Evolutionary conservation across 257 asterid species (phyloP).

Genomic region (Petrea volubilis): DNA sequence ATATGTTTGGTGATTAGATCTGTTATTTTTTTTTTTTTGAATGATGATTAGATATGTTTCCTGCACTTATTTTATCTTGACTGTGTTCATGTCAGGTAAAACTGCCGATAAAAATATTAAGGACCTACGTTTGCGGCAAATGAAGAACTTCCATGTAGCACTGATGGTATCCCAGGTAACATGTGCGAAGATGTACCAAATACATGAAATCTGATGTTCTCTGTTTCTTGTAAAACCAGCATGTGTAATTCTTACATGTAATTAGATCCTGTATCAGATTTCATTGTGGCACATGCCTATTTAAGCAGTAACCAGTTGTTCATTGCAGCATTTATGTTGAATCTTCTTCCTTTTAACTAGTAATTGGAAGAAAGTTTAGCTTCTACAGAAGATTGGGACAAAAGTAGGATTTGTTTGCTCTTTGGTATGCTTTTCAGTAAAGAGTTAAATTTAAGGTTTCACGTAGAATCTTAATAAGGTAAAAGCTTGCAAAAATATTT

Average conservation of each 20-base stretch:
- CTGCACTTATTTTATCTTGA: not conserved
- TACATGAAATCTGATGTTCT: slow-evolving; percentile 2
- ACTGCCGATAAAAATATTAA: slow-evolving; percentile 58
- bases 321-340: not conserved
- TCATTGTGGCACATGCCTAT: not conserved
- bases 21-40: not conserved
- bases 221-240: not conserved
- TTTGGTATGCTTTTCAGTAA: not conserved
- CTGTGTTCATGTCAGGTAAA: slow-evolving; percentile 60
- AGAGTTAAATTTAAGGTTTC: not conserved
- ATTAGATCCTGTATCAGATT: not conserved
- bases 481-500: not conserved
- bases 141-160: slow-evolving; percentile 93
- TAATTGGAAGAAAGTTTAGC: not conserved
- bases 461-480: not conserved
- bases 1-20: not conserved
- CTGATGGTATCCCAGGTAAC: slow-evolving; percentile 89
- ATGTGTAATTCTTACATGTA: not conserved
- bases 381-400: not conserved
- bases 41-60: not conserved
- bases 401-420: not conserved
- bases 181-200: slow-evolving; percentile 15
- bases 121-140: slow-evolving; percentile 78
- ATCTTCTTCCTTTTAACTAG: not conserved
- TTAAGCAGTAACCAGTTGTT: not conserved